Conservation (phyloP, 2,329 filamentous ascomycete species). For the Fusarium penzigii region DNA sequence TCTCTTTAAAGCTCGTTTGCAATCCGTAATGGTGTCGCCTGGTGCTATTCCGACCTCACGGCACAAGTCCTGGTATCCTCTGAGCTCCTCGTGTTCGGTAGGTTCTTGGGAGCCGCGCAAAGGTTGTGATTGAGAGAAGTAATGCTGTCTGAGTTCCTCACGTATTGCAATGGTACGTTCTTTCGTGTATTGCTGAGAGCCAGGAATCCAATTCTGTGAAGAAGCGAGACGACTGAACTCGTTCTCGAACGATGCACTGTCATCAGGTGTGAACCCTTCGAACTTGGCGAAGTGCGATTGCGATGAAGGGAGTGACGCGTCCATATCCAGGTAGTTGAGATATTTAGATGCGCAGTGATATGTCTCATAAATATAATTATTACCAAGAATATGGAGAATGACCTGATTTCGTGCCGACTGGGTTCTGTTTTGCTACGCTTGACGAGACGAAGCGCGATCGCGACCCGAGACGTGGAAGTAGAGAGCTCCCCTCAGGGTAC, state of each 20-base stretch:
- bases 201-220: constrained; percentile 32
- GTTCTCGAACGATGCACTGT: constrained; percentile 30
- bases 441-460: no score
- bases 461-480: no score
- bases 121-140: constrained; percentile 27
- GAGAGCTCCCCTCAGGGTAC: no score
- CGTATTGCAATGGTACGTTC: constrained; percentile 34
- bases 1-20: constrained; percentile 25
- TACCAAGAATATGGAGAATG: no score
- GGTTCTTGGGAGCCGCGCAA: constrained; percentile 2
- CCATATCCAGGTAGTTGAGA: no score
- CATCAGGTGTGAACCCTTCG: constrained; percentile 30
- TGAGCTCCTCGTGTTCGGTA: constrained; percentile 20
- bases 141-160: constrained; percentile 30
- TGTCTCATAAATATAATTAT: no score
- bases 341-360: no score
- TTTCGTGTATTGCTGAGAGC: constrained; percentile 28
- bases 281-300: constrained; percentile 35
- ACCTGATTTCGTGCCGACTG: no score
- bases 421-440: no score
- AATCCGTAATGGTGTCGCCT: constrained; percentile 16
- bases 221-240: constrained; percentile 34
- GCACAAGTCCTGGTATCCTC: constrained; percentile 29
- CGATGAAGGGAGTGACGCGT: no score
- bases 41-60: constrained; percentile 26